A percentile compares a stretch with the other conserved stretches of the same genome.
phyloP scores from a whole-genome alignment of 192 early-diverging fungal genomes.

The Neocallimastix lanati region DNA sequence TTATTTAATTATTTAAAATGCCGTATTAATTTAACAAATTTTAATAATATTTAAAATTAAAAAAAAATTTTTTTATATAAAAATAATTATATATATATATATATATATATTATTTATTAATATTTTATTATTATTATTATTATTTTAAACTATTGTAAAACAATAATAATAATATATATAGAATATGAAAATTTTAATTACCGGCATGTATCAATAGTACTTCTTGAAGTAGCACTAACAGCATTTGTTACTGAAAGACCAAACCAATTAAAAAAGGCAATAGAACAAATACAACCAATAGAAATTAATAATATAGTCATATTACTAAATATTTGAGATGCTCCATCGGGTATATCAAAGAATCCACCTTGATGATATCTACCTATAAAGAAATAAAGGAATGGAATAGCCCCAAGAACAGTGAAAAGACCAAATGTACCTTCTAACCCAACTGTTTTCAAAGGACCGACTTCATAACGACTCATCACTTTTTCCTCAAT shows the following conservation, averaged over 20 bases:
- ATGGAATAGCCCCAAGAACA: conserved; percentile 44
- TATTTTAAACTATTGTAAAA: too few species aligned
- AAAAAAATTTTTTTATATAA: too few species aligned
- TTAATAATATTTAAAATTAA: too few species aligned
- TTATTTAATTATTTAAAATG: too few species aligned
- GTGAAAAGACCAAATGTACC: conserved; percentile 74
- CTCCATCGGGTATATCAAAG: conserved; percentile 66
- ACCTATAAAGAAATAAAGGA: conserved; percentile 55
- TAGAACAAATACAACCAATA: conserved; percentile 71
- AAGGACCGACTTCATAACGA: conserved; percentile 57
- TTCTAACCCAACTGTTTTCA: conserved; percentile 85
- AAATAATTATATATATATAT: too few species aligned
- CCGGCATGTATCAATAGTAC: conserved; percentile 89
- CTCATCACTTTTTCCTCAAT: conserved; percentile 85
- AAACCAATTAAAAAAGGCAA: conserved; percentile 91
- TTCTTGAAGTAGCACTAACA: conserved; percentile 75
- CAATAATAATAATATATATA: too few species aligned
- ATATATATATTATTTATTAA: too few species aligned
- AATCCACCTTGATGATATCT: conserved; percentile 45
- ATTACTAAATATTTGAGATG: conserved; percentile 41
- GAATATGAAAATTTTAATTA: too few species aligned
- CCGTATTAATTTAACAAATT: too few species aligned
- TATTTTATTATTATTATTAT: too few species aligned
- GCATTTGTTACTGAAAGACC: conserved; percentile 75
- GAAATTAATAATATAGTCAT: conserved; percentile 46